Base-by-base conservation (phyloP, 2,329 filamentous ascomycete genomes). In the Botrytis aclada region DNA sequence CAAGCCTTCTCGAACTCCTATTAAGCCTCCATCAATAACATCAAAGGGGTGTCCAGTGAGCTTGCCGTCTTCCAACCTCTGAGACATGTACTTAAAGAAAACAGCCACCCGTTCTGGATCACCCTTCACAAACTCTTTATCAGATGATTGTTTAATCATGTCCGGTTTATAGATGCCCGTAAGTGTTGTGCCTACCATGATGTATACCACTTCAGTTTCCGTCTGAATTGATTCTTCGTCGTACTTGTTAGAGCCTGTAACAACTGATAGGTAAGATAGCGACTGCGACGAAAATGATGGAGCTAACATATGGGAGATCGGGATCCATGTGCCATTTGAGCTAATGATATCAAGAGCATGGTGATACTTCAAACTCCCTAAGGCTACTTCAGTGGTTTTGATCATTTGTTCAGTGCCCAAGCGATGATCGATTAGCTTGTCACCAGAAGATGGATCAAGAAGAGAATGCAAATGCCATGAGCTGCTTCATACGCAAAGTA, bases 381-480 rank as follows among this genome's bases (percentile, higher is more conserved):
- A 45, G 32, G 67, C 72, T 41, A 75, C 73, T 34, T 73, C 71
- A 34, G 69, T 72, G 9, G 61, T 74, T 22, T 69, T 51, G 16
- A 76, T 81, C 73, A 88, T 80, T 37, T 81, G 77, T 72, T 80
- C 74, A 2, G 84, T 79, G 14, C 87, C 85, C 60, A 85, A 76
- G 45, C 87, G 84, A 78, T 89, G 88, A 79, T 89, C 87, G 69
- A 89, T 77, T n/a, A 89, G 80, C 0, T 82, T 81, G 76, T 89
- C 88, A 9, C 51, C 14, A 14, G 51, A 61, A 61, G 37, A 69
- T 14, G 29, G 29, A 69, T 69, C 37, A 64, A 88, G 83, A 32
- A 88, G 79, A 0, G 77, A 80, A 76, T 86, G 81, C 4, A 87
- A 86, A 73, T 84, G 86, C 0, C 81, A 74, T 4, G 80, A 79